A percentile compares a stretch with the other conserved stretches of the same genome.
phyloP scores from a whole-genome alignment of 345 rosid species.

The Firmiana major region DNA sequence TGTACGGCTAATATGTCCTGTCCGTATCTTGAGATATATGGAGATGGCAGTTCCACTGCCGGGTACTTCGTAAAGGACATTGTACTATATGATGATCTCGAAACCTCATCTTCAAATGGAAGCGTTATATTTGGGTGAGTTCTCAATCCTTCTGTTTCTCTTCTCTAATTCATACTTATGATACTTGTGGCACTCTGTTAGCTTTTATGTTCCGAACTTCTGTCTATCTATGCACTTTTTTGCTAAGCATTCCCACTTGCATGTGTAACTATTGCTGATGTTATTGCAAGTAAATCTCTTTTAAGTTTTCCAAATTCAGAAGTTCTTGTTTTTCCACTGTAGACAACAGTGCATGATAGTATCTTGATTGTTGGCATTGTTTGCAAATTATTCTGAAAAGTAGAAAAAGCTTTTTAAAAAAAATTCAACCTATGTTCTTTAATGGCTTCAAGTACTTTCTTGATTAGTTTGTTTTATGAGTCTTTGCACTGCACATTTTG shows the following conservation, averaged over 20 bases:
- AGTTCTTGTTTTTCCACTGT: not conserved
- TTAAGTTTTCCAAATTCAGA: not conserved
- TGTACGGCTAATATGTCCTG: constrained; percentile 75
- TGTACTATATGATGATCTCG: constrained; percentile 76
- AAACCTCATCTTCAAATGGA: constrained; percentile 79
- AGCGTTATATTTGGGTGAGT: constrained; percentile 87
- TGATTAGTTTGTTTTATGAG: not conserved
- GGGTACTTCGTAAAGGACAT: constrained; percentile 80
- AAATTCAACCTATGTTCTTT: not conserved
- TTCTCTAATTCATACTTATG: constrained; percentile 3
- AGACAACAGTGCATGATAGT: not conserved
- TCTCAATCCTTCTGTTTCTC: not conserved
- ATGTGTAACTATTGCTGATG: not conserved
- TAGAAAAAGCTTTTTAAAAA: not conserved
- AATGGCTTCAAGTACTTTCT: not conserved
- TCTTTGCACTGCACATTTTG: not conserved
- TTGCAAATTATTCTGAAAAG: not conserved
- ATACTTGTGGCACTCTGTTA: not conserved
- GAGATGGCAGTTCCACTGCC: constrained; percentile 93
- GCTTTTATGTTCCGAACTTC: constrained; percentile 1
- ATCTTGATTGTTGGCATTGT: not conserved
- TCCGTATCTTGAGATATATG: constrained; percentile 87
- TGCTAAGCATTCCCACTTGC: not conserved
- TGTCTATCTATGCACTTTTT: not conserved
- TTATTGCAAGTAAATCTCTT: not conserved